Conservation (phyloP, 2,329 filamentous ascomycete species). For the Calonectria henricotiae region DNA sequence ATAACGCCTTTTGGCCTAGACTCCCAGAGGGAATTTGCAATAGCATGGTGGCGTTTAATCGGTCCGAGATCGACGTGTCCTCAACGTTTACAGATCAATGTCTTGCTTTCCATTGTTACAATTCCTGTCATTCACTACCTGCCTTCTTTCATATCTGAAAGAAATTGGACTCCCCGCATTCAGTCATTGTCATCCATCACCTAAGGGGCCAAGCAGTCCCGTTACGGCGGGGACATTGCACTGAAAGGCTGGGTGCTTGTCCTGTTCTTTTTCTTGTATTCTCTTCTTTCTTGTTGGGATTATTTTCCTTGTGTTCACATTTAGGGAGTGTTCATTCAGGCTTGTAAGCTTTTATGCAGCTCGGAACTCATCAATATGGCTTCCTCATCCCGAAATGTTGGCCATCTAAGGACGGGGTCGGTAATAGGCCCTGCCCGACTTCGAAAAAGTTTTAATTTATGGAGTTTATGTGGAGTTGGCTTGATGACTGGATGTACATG, state of each 20-base stretch:
- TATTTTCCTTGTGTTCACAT: not conserved
- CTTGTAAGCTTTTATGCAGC: not conserved
- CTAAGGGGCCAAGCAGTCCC: not conserved
- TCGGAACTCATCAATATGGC: not conserved
- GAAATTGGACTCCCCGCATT: too few species aligned
- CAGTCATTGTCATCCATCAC: not conserved
- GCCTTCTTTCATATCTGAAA: not conserved
- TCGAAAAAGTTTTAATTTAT: slow-evolving; percentile 5
- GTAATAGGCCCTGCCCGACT: not conserved
- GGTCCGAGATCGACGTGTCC: not conserved
- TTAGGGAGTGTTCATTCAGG: not conserved
- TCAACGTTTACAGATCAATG: not conserved
- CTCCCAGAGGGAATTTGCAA: not conserved
- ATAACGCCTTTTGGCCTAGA: not conserved
- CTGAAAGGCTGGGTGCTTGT: not conserved
- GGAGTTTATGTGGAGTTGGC: slow-evolving; percentile 12
- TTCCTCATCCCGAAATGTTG: not conserved
- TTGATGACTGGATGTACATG: slow-evolving; percentile 14
- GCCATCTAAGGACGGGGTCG: not conserved
- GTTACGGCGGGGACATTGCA: not conserved
- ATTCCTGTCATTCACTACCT: not conserved
- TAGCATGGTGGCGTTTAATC: not conserved
- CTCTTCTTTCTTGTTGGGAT: not conserved
- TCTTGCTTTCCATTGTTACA: not conserved
- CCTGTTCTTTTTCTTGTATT: not conserved